Conservation (phyloP, 306 rosid genomes). For the Fagus crenata region DNA sequence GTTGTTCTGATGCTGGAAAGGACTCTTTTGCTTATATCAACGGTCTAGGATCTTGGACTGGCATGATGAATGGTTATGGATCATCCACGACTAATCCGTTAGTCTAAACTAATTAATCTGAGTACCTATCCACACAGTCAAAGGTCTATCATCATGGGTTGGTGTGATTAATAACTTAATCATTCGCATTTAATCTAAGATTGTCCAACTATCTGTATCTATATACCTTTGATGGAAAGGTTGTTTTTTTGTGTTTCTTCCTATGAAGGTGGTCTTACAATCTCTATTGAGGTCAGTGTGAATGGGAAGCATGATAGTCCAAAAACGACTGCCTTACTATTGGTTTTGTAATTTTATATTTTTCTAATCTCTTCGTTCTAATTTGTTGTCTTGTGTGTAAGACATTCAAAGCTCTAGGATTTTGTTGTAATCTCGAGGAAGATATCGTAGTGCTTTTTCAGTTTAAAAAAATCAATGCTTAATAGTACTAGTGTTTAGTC, state of each 20-base stretch:
- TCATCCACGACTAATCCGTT: slow-evolving; percentile 65
- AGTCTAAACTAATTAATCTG: slow-evolving; percentile 35
- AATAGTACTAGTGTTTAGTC: not conserved
- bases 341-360: slow-evolving; percentile 28
- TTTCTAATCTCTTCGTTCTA: not conserved
- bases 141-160: slow-evolving; percentile 25
- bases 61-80: slow-evolving; percentile 72
- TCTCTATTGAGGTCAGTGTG: slow-evolving; percentile 38
- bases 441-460: slow-evolving; percentile 47
- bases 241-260: slow-evolving; percentile 24
- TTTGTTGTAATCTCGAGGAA: slow-evolving; percentile 64
- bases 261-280: slow-evolving; percentile 27
- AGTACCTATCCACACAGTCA: slow-evolving; percentile 15
- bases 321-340: slow-evolving; percentile 44
- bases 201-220: slow-evolving; percentile 2
- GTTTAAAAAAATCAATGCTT: not conserved
- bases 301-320: slow-evolving; percentile 56
- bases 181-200: slow-evolving; percentile 26
- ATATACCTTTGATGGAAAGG: slow-evolving; percentile 28
- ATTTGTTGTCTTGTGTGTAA: slow-evolving; percentile 48
- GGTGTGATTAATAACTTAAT: slow-evolving; percentile 34
- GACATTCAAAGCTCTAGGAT: slow-evolving; percentile 51
- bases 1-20: slow-evolving; percentile 64
- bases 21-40: slow-evolving; percentile 62
- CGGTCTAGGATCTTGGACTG: slow-evolving; percentile 68